Evolutionary conservation across 345 rosid genomes (phyloP), one percentile per base, ranked within the genome.

Genomic region (Hirschfeldia incana): DNA sequence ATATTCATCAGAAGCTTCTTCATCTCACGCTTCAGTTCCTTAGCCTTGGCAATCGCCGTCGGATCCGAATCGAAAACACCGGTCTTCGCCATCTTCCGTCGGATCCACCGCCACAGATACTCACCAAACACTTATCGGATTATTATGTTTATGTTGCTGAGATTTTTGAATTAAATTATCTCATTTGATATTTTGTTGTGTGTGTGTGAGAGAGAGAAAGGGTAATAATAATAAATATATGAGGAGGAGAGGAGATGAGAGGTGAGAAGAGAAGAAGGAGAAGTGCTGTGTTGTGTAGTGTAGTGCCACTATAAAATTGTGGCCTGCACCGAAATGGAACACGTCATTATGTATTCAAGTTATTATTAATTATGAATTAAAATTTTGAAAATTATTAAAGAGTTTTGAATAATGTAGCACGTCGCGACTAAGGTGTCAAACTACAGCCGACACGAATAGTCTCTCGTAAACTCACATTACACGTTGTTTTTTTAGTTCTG

Each of bases 11-110:
- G 89, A 0, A 95, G 80, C 73, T 80, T 91, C 81, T 84, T 87
- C 77, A 95, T 80, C 78, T 93, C 94, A 32, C 84, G 90, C 82
- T 91, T 91, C 74, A 93, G 73, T 78, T 90, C 99, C 27, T 75
- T 84, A 3, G 87, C 92, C 64, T 82, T 88, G 4, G 88, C 87
- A 83, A 77, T 85, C 68, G 65, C 90, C 78, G 93, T 78, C 62
- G 90, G 92, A 86, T 90, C 97, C 78, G 91, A 90, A 75, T 84
- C 84, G 78, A 78, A 75, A 37, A 83, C 83, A 63, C 83, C 91
- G 11, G 91, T 85, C 80, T 89, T 89, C 59, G 95, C 95, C 95
- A 91, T 91, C 58, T 58, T 58, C 33, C 73, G 58, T 37, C 60
- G 73, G 69, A 76, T 81, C 83, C 72, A 76, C 73, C 79, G 59